Conservation (phyloP, 306 rosid genomes). For the Biancaea sappan region DNA sequence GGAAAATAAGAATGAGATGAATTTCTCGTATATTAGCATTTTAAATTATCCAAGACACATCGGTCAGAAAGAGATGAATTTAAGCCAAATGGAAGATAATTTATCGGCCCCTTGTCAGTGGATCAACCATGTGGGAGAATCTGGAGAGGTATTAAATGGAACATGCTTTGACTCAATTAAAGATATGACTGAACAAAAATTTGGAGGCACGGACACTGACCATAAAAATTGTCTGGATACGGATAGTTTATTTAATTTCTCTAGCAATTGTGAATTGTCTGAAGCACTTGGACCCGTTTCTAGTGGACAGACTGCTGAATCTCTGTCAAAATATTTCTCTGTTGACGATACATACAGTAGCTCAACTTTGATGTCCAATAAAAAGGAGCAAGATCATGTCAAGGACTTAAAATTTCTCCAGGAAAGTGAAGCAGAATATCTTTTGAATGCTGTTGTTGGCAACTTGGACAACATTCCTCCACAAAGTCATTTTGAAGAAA, state of each 20-base stretch:
- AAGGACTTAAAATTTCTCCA: constrained; percentile 37
- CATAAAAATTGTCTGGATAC: constrained; percentile 22
- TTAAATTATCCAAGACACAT: constrained; percentile 14
- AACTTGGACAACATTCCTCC: constrained; percentile 44
- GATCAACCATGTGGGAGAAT: constrained; percentile 40
- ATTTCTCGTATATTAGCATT: constrained; percentile 30
- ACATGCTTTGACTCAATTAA: constrained; percentile 35
- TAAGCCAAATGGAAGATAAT: constrained; percentile 51
- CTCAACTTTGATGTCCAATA: constrained; percentile 41
- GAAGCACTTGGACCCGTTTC: constrained; percentile 54
- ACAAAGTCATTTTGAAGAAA: constrained; percentile 45
- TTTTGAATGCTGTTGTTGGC: constrained; percentile 48
- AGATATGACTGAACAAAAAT: constrained; percentile 33
- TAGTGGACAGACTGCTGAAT: constrained; percentile 35
- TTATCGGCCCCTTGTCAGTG: constrained; percentile 41
- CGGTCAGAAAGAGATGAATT: constrained; percentile 42
- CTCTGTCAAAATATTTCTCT: constrained; percentile 34
- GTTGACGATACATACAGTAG: constrained; percentile 41
- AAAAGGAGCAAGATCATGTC: constrained; percentile 33
- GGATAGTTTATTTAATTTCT: constrained; percentile 41
- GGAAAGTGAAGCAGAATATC: constrained; percentile 43
- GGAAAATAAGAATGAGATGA: constrained; percentile 18
- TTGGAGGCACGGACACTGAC: constrained; percentile 34
- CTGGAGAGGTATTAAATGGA: constrained; percentile 41
- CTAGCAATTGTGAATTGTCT: constrained; percentile 55